Evolutionary conservation across 192 early-diverging fungal species (phyloP).

Genomic region (Backusella circina): DNA sequence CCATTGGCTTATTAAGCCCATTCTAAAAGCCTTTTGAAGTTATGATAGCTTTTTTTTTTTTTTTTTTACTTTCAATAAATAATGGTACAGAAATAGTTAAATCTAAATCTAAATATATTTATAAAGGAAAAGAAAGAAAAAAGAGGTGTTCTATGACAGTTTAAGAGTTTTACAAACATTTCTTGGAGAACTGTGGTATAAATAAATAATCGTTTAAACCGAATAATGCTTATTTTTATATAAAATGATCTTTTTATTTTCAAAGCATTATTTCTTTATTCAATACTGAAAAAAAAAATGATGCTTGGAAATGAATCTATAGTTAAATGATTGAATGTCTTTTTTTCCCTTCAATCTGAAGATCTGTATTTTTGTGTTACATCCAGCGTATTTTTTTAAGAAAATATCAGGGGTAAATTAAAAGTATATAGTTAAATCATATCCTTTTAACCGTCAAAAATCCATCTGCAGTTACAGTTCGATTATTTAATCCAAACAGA

Average conservation of each 20-base stretch:
- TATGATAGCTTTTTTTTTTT: background rate
- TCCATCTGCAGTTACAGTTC: background rate
- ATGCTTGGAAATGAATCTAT: background rate
- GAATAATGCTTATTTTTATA: background rate
- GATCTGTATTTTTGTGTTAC: slow-evolving; percentile 1
- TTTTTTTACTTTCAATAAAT: too few species aligned
- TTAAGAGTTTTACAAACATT: background rate
- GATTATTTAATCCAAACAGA: background rate
- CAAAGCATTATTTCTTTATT: background rate
- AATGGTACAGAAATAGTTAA: background rate
- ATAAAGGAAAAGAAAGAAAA: background rate
- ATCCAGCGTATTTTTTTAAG: background rate
- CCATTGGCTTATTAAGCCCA: background rate
- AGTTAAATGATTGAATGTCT: background rate
- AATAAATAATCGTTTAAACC: background rate
- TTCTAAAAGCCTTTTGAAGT: background rate
- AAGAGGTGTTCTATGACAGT: background rate
- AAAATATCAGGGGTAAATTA: slow-evolving; percentile 3
- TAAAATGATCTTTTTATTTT: background rate
- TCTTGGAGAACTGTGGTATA: background rate
- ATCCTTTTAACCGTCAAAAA: background rate
- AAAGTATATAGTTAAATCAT: background rate
- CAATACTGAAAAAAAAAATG: background rate
- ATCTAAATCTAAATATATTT: too few species aligned
- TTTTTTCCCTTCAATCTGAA: background rate